These are phyloP conservation scores for Geotrichum europaeum DNA, from an alignment of 1,139 yeast species.

Conservation along the genomic window DNA sequence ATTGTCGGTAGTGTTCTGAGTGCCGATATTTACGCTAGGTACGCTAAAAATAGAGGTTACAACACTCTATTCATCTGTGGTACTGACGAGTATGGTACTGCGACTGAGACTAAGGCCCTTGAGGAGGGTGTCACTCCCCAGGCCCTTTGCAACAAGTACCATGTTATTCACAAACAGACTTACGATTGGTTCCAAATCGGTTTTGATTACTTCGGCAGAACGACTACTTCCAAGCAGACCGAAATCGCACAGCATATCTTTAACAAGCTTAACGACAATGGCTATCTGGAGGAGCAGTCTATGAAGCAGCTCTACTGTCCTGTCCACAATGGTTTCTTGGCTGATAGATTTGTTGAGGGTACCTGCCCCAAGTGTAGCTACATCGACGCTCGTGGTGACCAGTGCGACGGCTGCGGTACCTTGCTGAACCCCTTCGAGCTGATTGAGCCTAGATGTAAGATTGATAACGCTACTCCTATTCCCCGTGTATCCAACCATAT, in stretches of 20 bases:
- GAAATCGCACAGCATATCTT: constrained; percentile 94
- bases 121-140: constrained; percentile 88
- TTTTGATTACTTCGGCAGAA: constrained; percentile 93
- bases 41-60: constrained; percentile 81
- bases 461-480: constrained; percentile 76
- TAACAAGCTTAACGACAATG: constrained; percentile 63
- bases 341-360: constrained; percentile 97
- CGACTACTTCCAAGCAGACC: constrained; percentile 87
- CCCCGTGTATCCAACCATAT: constrained; percentile 80
- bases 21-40: constrained; percentile 92
- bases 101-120: constrained; percentile 95
- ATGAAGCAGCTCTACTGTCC: constrained; percentile 90
- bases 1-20: constrained; percentile 90
- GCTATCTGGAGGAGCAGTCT: constrained; percentile 75
- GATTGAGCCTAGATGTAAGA: constrained; percentile 89
- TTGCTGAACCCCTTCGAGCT: constrained; percentile 88
- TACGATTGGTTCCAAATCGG: constrained; percentile 96
- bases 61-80: constrained; percentile 87
- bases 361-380: constrained; percentile 92
- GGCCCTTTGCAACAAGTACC: constrained; percentile 85
- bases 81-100: constrained; percentile 99
- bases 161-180: constrained; percentile 76
- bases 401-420: constrained; percentile 94
- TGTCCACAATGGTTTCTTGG: constrained; percentile 81
- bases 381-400: constrained; percentile 98